A percentile compares a stretch with the other conserved stretches of the same genome.
Conservation (phyloP, 164 flowering plant genomes). For the Brasenia schreberi region DNA sequence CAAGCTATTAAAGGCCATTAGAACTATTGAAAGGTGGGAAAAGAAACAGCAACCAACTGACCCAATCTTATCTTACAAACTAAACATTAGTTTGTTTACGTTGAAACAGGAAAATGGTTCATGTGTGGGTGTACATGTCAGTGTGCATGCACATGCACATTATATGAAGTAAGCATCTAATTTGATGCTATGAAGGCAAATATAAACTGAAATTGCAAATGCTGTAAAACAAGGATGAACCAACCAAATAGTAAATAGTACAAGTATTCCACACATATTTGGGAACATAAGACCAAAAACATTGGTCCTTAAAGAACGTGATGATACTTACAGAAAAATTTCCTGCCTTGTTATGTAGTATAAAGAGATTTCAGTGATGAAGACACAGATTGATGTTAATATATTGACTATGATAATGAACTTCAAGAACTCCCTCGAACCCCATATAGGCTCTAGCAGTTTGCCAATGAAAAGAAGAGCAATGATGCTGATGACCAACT, state of each 20-base stretch:
- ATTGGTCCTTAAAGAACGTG: neutral
- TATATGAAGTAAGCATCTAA: too few relatives aligned
- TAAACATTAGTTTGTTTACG: too few relatives aligned
- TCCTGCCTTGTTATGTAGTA: constrained; percentile 75
- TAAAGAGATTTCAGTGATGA: constrained; percentile 75
- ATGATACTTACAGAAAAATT: constrained; percentile 73
- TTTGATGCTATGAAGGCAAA: too few relatives aligned
- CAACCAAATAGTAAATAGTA: neutral
- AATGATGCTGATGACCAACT: constrained; percentile 54
- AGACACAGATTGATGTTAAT: constrained; percentile 65
- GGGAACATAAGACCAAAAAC: too few relatives aligned
- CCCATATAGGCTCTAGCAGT: constrained; percentile 96
- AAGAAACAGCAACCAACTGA: too few relatives aligned
- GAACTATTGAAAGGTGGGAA: too few relatives aligned
- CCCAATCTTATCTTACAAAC: too few relatives aligned
- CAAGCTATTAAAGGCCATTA: too few relatives aligned
- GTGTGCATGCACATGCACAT: too few relatives aligned
- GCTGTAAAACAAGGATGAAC: neutral
- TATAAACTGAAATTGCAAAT: too few relatives aligned
- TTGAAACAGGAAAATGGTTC: too few relatives aligned
- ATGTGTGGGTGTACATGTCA: too few relatives aligned
- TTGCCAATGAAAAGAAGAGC: constrained; percentile 87
- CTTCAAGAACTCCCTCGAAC: constrained; percentile 88
- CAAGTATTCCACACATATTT: neutral
- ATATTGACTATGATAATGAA: constrained; percentile 78